Percentiles rank a stretch among this genome's conserved stretches.
These are phyloP conservation scores for Annulohypoxylon truncatum DNA, from an alignment of 2,329 filamentous ascomycete genomes.

Conservation along the genomic window DNA sequence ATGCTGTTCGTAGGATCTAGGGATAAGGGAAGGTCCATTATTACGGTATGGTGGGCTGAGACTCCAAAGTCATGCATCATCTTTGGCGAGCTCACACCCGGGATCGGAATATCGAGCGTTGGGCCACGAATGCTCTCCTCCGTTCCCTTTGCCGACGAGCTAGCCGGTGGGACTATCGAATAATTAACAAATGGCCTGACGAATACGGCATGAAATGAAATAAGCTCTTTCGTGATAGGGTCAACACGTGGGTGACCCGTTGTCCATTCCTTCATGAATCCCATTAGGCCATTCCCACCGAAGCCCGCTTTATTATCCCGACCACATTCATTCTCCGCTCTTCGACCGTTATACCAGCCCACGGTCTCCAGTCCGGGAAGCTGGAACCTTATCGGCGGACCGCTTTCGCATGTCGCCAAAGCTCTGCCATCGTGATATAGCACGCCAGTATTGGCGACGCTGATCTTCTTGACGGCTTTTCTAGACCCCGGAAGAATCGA, in stretches of 20 bases:
- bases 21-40: conserved; percentile 75
- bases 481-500: conserved; percentile 68
- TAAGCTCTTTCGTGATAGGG: conserved; percentile 70
- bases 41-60: conserved; percentile 70
- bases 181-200: conserved; percentile 74
- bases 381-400: conserved; percentile 73
- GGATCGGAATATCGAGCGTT: conserved; percentile 65
- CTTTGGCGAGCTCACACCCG: conserved; percentile 71
- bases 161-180: conserved; percentile 56
- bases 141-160: conserved; percentile 42
- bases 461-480: conserved; percentile 72
- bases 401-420: conserved; percentile 77
- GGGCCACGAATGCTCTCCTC: conserved; percentile 46
- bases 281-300: conserved; percentile 65
- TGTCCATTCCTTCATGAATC: conserved; percentile 77
- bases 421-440: conserved; percentile 76
- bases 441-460: conserved; percentile 75
- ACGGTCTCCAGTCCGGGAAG: conserved; percentile 74
- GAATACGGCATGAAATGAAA: conserved; percentile 76
- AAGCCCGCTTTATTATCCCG: conserved; percentile 54
- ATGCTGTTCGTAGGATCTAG: conserved; percentile 72
- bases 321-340: conserved; percentile 62
- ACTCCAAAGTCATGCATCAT: conserved; percentile 85
- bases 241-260: conserved; percentile 78
- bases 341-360: conserved; percentile 74